Conservation (phyloP, 495 filamentous ascomycete species). For the Xylaria bambusicola region DNA sequence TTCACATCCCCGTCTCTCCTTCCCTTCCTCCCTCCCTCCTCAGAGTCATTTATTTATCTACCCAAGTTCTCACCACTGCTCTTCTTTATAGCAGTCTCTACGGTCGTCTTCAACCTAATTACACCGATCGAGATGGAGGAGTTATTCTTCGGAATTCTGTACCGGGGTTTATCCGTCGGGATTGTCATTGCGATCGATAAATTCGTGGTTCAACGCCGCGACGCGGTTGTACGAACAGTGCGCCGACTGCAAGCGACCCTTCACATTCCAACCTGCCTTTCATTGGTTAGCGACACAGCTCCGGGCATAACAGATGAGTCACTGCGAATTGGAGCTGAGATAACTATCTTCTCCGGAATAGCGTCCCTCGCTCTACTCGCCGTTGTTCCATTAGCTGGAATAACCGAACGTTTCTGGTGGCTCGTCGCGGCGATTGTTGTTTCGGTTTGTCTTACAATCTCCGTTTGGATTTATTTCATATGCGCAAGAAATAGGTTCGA, state of each 20-base stretch:
- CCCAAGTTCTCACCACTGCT: background rate
- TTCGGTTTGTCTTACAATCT: background rate
- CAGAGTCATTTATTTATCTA: background rate
- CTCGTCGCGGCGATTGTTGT: background rate
- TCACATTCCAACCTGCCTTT: background rate
- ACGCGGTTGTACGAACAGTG: background rate
- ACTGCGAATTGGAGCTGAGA: background rate
- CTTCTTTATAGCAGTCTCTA: background rate
- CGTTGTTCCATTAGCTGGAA: background rate
- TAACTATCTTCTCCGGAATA: background rate
- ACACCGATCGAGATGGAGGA: background rate
- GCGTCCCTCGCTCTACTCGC: background rate
- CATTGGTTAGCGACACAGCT: slow-evolving; percentile 1
- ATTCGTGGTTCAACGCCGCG: background rate
- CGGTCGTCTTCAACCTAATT: background rate
- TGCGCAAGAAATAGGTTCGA: background rate
- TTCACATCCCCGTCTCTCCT: background rate
- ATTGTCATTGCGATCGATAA: background rate
- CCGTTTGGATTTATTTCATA: slow-evolving; percentile 5
- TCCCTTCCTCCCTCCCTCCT: background rate
- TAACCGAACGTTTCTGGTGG: background rate
- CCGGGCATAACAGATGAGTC: slow-evolving; percentile 5
- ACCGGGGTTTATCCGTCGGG: background rate
- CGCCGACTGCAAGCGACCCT: slow-evolving; percentile 7
- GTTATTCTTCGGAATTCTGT: background rate